These are phyloP conservation scores for Athelia sp. DNA, from an alignment of 1,284 basidiomycete genomes.

Conservation along the genomic window DNA sequence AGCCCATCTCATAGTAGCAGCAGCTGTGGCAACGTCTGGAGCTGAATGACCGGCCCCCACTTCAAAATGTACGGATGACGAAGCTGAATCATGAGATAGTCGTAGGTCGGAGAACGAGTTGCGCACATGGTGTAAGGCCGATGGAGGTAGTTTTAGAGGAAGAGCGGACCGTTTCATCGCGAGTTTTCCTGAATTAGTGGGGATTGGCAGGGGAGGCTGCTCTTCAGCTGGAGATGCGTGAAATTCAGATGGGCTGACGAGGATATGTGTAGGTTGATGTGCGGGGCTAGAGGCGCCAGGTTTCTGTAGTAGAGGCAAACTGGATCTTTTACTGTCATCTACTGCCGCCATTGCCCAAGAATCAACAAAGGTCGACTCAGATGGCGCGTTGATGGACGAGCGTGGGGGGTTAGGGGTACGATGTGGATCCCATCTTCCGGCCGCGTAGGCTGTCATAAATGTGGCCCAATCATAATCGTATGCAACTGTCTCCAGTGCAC, in stretches of 20 bases:
- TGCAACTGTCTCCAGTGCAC: constrained; percentile 13
- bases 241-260: neutral
- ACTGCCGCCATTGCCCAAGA: constrained; percentile 3
- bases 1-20: constrained; percentile 83
- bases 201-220: neutral
- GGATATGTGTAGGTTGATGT: neutral
- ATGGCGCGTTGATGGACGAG: constrained; percentile 20
- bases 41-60: constrained; percentile 29
- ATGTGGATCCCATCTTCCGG: constrained; percentile 79
- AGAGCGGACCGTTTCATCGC: neutral
- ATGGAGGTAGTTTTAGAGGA: constrained; percentile 16
- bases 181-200: no score
- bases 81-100: constrained; percentile 19
- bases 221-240: neutral
- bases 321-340: neutral
- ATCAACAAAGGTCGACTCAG: constrained; percentile 2
- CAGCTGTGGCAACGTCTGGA: constrained; percentile 59
- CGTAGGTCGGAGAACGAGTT: constrained; percentile 52
- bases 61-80: constrained; percentile 18
- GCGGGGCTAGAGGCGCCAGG: no score
- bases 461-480: constrained; percentile 68
- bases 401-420: constrained; percentile 65
- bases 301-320: neutral
- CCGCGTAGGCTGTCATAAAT: constrained; percentile 72
- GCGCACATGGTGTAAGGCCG: constrained; percentile 40